Conservation (phyloP, 108 stramenopile species). For the Skeletonema grethae region DNA sequence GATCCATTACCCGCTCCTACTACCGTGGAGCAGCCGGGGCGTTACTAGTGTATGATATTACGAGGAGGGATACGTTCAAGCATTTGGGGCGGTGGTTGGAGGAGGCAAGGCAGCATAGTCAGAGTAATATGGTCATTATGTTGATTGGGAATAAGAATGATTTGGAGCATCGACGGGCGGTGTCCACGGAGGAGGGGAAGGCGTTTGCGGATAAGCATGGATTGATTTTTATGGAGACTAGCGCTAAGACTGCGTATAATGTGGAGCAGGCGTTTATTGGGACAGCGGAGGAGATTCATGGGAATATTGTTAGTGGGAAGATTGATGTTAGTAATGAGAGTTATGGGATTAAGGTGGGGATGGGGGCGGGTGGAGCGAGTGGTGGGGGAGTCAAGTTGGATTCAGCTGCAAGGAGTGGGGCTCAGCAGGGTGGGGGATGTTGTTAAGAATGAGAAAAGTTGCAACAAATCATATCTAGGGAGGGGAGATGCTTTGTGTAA, state of each 20-base stretch:
- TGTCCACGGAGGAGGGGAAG: constrained; percentile 88
- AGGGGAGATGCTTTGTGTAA: background rate
- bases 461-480: background rate
- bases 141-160: constrained; percentile 98
- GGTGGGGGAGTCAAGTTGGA: constrained; percentile 33
- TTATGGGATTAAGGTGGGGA: constrained; percentile 95
- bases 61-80: constrained; percentile 98
- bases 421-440: constrained; percentile 39
- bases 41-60: constrained; percentile 99
- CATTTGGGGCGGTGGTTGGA: constrained; percentile 98
- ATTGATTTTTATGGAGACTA: constrained; percentile 97
- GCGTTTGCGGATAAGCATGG: constrained; percentile 97
- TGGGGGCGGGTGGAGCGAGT: constrained; percentile 61
- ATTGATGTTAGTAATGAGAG: constrained; percentile 97
- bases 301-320: constrained; percentile 93
- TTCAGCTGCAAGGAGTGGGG: constrained; percentile 1
- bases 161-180: constrained; percentile 92
- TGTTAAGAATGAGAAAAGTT: constrained; percentile 23
- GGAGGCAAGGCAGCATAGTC: constrained; percentile 97
- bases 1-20: constrained; percentile 99
- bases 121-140: constrained; percentile 99
- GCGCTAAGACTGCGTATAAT: constrained; percentile 97
- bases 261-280: constrained; percentile 98
- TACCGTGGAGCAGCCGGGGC: constrained; percentile 99
- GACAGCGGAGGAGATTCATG: constrained; percentile 97